Evolutionary conservation across 441 rosid genomes (phyloP).

Genomic region (Bocquillonia castaneifolia): DNA sequence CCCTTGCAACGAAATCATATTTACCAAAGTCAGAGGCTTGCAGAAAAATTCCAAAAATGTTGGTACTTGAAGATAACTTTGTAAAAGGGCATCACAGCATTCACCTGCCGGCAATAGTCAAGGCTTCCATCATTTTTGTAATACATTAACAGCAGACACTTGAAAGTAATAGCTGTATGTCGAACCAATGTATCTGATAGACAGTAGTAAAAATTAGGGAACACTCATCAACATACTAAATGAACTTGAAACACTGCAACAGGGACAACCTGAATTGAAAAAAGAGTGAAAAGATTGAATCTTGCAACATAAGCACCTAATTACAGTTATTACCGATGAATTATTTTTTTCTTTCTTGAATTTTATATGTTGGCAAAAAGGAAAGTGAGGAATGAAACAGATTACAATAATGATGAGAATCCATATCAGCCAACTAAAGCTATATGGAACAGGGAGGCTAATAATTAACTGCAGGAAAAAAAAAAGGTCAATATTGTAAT

Average conservation of each 20-base stretch:
- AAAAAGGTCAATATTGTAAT: not conserved
- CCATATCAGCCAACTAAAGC: no score
- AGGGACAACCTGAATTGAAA: not conserved
- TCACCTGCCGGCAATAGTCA: conserved; percentile 65
- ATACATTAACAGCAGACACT: conserved; percentile 56
- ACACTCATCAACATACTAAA: not conserved
- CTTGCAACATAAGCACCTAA: not conserved
- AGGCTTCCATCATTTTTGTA: conserved; percentile 65
- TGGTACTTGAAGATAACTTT: not conserved
- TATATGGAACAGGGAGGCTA: no score
- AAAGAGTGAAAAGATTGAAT: not conserved
- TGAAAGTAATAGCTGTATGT: conserved; percentile 62
- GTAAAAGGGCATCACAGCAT: conserved; percentile 2
- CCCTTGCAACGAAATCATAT: conserved; percentile 42
- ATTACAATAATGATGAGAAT: no score
- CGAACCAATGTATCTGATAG: conserved; percentile 61
- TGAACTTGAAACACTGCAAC: not conserved
- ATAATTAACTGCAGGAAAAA: not conserved
- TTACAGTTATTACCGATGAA: no score
- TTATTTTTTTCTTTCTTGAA: not conserved
- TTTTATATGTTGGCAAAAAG: not conserved
- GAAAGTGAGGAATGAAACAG: no score
- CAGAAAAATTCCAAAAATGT: no score
- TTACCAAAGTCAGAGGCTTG: not conserved
- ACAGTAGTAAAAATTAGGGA: conserved; percentile 5